phyloP scores from a whole-genome alignment of 202 grass and related monocot species.

The Miscanthus sacchariflorus region DNA sequence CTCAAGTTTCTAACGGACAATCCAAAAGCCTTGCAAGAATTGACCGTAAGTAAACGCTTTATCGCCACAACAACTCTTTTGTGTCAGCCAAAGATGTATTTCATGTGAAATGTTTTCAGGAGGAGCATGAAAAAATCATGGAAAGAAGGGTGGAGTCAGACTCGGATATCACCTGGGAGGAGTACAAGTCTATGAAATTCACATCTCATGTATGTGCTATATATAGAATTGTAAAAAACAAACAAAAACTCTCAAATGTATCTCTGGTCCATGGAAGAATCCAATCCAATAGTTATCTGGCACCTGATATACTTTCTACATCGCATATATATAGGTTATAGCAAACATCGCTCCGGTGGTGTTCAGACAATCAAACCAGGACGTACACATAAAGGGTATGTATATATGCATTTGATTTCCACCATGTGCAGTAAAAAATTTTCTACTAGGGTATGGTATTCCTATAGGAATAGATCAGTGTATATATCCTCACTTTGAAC shows the following conservation, averaged over 20 bases:
- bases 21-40: constrained; percentile 41
- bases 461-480: neutral
- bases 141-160: constrained; percentile 23
- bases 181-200: too few species aligned
- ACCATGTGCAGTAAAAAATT: neutral
- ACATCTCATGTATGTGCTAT: too few species aligned
- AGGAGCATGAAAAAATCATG: constrained; percentile 46
- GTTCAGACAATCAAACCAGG: constrained; percentile 51
- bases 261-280: too few species aligned
- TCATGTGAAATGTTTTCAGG: constrained; percentile 23
- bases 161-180: neutral
- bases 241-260: too few species aligned
- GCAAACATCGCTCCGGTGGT: constrained; percentile 38
- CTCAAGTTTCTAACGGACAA: constrained; percentile 36
- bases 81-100: too few species aligned
- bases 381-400: constrained; percentile 44
- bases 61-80: too few species aligned
- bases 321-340: constrained; percentile 27
- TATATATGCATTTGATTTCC: neutral
- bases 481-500: neutral
- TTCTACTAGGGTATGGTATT: neutral
- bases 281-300: neutral
- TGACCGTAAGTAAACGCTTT: constrained; percentile 28
- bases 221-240: too few species aligned
- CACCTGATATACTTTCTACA: neutral